Conservation (phyloP, 1,284 basidiomycete genomes). For the Ustilago tritici region DNA sequence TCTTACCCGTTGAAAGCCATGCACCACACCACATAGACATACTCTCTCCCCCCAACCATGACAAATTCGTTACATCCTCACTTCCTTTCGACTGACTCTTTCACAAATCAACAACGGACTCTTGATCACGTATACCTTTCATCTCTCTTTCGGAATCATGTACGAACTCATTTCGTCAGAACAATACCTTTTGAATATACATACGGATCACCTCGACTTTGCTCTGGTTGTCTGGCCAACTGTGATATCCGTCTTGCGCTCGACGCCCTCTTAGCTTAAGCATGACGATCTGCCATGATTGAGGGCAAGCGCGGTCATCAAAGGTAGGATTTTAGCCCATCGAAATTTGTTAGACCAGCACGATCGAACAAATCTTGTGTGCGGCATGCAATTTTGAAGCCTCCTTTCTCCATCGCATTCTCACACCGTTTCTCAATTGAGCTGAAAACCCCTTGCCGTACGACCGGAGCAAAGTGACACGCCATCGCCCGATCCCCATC, state of each 20-base stretch:
- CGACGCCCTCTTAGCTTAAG: too few relatives aligned
- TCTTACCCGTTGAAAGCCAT: constrained; percentile 23
- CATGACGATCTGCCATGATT: too few relatives aligned
- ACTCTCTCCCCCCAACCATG: neutral
- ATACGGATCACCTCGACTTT: neutral
- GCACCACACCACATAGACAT: neutral
- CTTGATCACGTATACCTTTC: neutral
- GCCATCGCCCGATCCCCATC: neutral
- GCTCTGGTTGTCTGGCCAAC: neutral
- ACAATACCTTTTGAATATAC: neutral
- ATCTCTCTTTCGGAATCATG: neutral
- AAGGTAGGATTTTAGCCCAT: too few relatives aligned
- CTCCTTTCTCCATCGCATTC: neutral
- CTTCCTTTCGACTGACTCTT: neutral
- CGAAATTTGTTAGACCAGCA: neutral
- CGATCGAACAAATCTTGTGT: neutral
- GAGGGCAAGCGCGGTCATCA: too few relatives aligned
- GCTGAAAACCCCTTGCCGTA: neutral
- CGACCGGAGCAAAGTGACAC: neutral
- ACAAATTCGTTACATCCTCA: neutral
- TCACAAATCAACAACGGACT: constrained; percentile 1
- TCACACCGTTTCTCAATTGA: neutral
- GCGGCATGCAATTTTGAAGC: neutral
- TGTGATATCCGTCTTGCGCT: too few relatives aligned
- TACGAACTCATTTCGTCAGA: neutral